These are phyloP conservation scores for Neurospora hispaniola DNA, from an alignment of 495 filamentous ascomycete species.

Conservation along the genomic window DNA sequence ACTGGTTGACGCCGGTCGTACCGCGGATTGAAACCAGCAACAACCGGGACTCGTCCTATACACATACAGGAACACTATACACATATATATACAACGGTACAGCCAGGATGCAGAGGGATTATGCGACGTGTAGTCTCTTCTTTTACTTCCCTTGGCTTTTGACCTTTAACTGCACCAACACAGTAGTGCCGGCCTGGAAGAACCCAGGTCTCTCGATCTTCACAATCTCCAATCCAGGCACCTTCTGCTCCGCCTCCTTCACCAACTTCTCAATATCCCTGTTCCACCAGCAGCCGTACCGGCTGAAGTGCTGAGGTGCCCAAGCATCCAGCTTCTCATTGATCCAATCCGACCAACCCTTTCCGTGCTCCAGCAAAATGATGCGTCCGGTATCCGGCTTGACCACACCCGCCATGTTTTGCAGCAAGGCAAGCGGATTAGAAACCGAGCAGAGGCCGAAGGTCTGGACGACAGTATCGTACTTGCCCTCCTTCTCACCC, in stretches of 20 bases:
- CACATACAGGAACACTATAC: background rate
- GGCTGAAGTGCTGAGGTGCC: slow-evolving; percentile 66
- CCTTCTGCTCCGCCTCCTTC: slow-evolving; percentile 29
- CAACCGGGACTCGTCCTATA: background rate
- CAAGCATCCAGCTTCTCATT: slow-evolving; percentile 69
- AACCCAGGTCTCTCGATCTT: slow-evolving; percentile 51
- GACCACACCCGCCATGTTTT: slow-evolving; percentile 41
- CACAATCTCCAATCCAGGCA: slow-evolving; percentile 74
- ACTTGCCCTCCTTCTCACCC: slow-evolving; percentile 27
- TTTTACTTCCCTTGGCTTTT: slow-evolving; percentile 1
- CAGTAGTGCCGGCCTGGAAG: slow-evolving; percentile 59
- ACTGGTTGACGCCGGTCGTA: background rate
- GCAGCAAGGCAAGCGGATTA: slow-evolving; percentile 59
- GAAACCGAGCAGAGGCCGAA: slow-evolving; percentile 86
- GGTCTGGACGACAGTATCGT: slow-evolving; percentile 83
- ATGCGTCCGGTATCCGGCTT: slow-evolving; percentile 57
- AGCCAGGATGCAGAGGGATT: background rate
- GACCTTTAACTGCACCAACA: slow-evolving; percentile 34
- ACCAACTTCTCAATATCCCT: slow-evolving; percentile 77
- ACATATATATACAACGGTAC: background rate
- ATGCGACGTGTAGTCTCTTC: background rate
- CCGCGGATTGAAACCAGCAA: background rate
- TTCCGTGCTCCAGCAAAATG: slow-evolving; percentile 84
- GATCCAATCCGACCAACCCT: slow-evolving; percentile 63
- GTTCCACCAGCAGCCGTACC: slow-evolving; percentile 97